These are phyloP conservation scores for Naumovozyma castellii DNA, from an alignment of 805 yeast species.

Conservation along the genomic window DNA sequence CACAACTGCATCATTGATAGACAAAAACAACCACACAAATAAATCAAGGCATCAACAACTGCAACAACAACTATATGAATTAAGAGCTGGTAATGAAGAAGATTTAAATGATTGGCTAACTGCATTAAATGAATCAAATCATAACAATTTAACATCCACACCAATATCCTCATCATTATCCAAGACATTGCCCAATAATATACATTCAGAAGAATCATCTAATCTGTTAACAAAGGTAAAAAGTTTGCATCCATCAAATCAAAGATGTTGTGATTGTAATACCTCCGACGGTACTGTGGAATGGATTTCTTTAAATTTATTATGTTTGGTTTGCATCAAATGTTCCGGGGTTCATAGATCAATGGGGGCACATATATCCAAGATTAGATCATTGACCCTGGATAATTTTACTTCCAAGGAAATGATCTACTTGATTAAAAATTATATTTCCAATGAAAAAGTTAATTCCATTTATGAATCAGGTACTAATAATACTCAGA, in stretches of 20 bases:
- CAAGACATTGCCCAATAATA: too few species aligned
- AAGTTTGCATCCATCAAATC: conserved; percentile 43
- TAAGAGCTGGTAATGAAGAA: conserved; percentile 61
- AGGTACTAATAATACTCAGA: conserved; percentile 7
- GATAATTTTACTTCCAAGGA: conserved; percentile 56
- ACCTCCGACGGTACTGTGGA: conserved; percentile 46
- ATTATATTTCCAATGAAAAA: conserved; percentile 43
- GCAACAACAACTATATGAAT: conserved; percentile 16
- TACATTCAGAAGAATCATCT: neutral
- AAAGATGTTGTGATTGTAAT: conserved; percentile 73
- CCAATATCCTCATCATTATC: neutral
- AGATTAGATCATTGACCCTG: conserved; percentile 65
- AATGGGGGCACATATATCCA: conserved; percentile 73
- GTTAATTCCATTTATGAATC: conserved; percentile 59
- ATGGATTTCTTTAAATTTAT: conserved; percentile 74
- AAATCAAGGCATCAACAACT: conserved; percentile 5
- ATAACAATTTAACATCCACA: neutral
- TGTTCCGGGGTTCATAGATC: conserved; percentile 87
- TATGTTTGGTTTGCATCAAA: conserved; percentile 67
- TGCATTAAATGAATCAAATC: neutral
- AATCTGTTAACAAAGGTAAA: conserved; percentile 19
- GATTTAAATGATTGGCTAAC: conserved; percentile 51
- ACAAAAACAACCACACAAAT: too few species aligned
- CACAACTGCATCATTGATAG: too few species aligned
- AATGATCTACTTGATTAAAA: conserved; percentile 42